phyloP scores from a whole-genome alignment of 2,329 filamentous ascomycete species.

The Westerdykella aurantiaca region DNA sequence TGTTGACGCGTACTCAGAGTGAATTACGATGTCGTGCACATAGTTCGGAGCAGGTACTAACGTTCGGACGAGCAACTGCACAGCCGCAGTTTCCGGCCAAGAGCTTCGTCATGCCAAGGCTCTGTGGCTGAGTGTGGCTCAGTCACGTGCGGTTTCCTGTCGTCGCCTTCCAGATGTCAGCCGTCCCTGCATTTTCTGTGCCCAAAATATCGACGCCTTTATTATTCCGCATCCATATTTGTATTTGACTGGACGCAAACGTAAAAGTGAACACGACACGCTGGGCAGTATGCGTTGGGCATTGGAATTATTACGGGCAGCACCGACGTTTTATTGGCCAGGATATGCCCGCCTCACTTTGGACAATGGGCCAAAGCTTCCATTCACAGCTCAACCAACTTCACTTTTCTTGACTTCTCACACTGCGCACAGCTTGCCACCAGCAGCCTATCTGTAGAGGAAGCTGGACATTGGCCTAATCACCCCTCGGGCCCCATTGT shows the following conservation, averaged over 20 bases:
- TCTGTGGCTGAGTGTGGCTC: background rate
- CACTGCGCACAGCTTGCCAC: too few relatives aligned
- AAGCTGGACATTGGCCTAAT: too few relatives aligned
- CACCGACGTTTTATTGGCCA: background rate
- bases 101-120: background rate
- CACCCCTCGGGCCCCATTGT: too few relatives aligned
- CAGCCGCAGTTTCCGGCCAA: background rate
- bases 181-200: background rate
- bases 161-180: too few relatives aligned
- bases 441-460: too few relatives aligned
- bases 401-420: background rate
- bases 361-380: conserved; percentile 7
- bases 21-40: too few relatives aligned
- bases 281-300: background rate
- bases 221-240: too few relatives aligned
- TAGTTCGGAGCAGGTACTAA: background rate
- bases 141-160: background rate
- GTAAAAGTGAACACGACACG: background rate
- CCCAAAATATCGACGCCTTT: background rate
- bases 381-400: conserved; percentile 1
- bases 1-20: too few relatives aligned
- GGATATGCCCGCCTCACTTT: conserved; percentile 14
- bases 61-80: background rate
- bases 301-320: background rate
- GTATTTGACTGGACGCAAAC: too few relatives aligned